phyloP scores from a whole-genome alignment of 2,329 filamentous ascomycete species.

The Aspergillus carbonarius region DNA sequence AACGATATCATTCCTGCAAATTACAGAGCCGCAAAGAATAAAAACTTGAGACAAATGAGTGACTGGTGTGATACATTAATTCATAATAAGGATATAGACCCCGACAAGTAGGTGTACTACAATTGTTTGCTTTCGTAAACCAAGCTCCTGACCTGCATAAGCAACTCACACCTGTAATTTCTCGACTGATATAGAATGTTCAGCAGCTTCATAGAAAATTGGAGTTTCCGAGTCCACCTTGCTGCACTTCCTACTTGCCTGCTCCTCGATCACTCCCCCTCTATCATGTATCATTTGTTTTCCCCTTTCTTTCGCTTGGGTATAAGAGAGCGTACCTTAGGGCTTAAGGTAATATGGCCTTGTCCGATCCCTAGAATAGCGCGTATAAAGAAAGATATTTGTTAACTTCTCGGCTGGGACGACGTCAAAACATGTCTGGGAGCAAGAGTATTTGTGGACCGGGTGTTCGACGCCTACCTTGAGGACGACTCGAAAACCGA shows the following conservation, averaged over 20 bases:
- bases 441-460: no score
- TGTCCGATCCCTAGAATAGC: background rate
- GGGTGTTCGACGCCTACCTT: background rate
- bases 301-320: background rate
- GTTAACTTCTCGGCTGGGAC: background rate
- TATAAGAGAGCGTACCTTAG: background rate
- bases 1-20: background rate
- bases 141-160: slow-evolving; percentile 20
- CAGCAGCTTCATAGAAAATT: slow-evolving; percentile 22
- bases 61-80: slow-evolving; percentile 12
- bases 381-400: background rate
- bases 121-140: slow-evolving; percentile 13
- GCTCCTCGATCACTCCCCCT: background rate
- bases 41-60: slow-evolving; percentile 5
- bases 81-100: slow-evolving; percentile 1
- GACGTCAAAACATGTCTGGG: background rate
- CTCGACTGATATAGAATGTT: slow-evolving; percentile 19
- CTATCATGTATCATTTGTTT: background rate
- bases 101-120: slow-evolving; percentile 2
- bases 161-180: slow-evolving; percentile 17
- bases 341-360: background rate
- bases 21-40: background rate
- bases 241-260: background rate
- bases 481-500: background rate
- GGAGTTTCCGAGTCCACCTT: background rate